A percentile compares a stretch with the other conserved stretches of the same genome.
phyloP scores from a whole-genome alignment of 2,329 filamentous ascomycete species.

The Fusarium siculi region DNA sequence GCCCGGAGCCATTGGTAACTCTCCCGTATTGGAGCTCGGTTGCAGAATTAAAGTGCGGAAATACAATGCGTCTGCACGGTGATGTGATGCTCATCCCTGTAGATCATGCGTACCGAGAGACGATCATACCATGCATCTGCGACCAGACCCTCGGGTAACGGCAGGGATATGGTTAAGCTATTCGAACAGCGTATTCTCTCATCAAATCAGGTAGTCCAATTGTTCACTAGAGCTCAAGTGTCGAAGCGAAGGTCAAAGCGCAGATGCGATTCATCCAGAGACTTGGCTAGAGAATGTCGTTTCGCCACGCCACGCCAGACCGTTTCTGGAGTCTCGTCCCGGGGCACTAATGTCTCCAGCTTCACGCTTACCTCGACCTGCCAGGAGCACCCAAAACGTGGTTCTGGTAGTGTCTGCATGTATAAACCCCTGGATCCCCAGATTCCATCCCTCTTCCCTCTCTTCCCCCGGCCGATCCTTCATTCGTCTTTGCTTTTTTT shows the following conservation, averaged over 20 bases:
- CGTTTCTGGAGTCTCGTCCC: not conserved
- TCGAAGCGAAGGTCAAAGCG: not conserved
- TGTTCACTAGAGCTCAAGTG: too few relatives aligned
- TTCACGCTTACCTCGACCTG: not conserved
- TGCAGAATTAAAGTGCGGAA: not conserved
- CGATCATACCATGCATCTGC: not conserved
- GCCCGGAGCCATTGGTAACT: not conserved
- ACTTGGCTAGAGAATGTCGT: not conserved
- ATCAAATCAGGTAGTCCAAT: not conserved
- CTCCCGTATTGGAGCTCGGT: not conserved
- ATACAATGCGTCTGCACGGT: not conserved
- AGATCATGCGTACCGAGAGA: not conserved
- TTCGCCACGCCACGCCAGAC: conserved; percentile 2
- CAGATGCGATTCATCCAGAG: not conserved
- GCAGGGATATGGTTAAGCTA: not conserved
- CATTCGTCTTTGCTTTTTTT: not conserved
- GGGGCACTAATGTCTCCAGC: not conserved
- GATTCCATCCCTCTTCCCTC: not conserved
- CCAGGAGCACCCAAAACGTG: not conserved
- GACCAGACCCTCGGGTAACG: not conserved
- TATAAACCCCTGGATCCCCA: conserved; percentile 9
- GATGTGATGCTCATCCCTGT: not conserved
- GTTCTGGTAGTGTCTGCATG: not conserved
- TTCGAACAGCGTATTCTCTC: not conserved
- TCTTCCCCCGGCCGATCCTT: not conserved